Evolutionary conservation across 148 eudicot species (phyloP), one percentile per base, ranked within the genome.

Genomic region (Amaranthus palmeri): DNA sequence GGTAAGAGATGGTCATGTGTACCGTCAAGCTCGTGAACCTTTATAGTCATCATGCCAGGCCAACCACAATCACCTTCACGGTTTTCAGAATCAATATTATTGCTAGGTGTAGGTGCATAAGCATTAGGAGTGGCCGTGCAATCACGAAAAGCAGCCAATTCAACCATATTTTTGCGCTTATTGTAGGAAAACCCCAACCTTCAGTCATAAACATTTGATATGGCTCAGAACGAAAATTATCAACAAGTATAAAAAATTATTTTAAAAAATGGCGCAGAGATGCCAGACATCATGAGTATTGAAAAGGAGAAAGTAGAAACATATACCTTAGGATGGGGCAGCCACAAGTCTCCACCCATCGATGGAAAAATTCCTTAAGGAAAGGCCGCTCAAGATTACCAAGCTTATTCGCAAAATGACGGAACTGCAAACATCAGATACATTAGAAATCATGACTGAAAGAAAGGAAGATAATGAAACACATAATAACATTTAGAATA

Each of bases 11-110:
- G 97, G 76, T 95, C 98, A 88, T 95, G 95, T 79, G 90, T 91
- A 77, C 97, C 97, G 83, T 95, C 97, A 80, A 95, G 87, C 84
- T 95, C 98, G 78, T 95, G 97, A 72, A 91, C 93, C 83, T 96
- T 80, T 76, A 91, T 88, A 65, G 97, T 95, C 97, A 95, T 95
- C 98, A 95, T 91, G 66, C 98, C 98, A 70, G 98, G 98, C 93
- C 98, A 95, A 42, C 98, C 97, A 79, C 79, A 84, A 79, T 86
- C 92, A 71, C 83, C 84, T 67, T 95, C 97, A 64, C 88, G 87
- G 66, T 78, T 91, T 78, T 84, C 97, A 69, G 87, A 72, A 76
- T 85, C 97, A 52, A 65, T 65, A 36, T 81, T 86, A 62, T 85
- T 79, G 83, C 78, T 82, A 68, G 79, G 41, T 69, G 84, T 56